Percentiles rank a stretch among this genome's conserved stretches.
phyloP scores from a whole-genome alignment of 75 land plant species.

The Cunninghamia lanceolata region DNA sequence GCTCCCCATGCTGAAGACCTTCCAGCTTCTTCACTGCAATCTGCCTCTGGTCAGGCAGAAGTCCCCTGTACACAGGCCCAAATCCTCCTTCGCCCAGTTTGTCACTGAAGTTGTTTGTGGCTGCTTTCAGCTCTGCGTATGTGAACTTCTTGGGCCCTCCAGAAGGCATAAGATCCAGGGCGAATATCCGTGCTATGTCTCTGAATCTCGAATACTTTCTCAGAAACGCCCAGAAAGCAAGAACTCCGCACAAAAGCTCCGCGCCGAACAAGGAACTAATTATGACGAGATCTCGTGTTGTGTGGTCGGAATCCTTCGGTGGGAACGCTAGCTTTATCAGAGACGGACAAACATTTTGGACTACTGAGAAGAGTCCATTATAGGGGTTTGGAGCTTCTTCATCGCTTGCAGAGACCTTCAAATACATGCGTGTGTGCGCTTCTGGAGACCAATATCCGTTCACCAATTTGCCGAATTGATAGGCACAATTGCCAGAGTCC shows the following conservation, averaged over 20 bases:
- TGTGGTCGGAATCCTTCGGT: constrained; percentile 22
- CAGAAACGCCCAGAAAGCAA: constrained; percentile 34
- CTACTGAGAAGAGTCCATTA: constrained; percentile 29
- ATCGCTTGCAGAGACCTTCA: constrained; percentile 8
- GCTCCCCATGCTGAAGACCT: constrained; percentile 25
- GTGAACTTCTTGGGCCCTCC: constrained; percentile 53
- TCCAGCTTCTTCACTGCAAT: constrained; percentile 53
- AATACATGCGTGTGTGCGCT: constrained; percentile 15
- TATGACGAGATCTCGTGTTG: constrained; percentile 27
- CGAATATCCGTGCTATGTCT: constrained; percentile 35
- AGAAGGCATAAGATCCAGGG: constrained; percentile 26
- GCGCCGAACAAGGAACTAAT: constrained; percentile 23
- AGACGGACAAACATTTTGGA: constrained; percentile 24
- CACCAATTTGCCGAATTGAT: neutral
- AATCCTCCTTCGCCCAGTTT: constrained; percentile 52
- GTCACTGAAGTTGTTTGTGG: constrained; percentile 42
- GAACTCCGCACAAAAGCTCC: constrained; percentile 28
- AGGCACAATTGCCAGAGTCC: constrained; percentile 10
- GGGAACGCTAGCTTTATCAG: constrained; percentile 23
- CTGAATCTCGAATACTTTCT: constrained; percentile 28
- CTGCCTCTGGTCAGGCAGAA: constrained; percentile 36
- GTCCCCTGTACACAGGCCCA: constrained; percentile 46
- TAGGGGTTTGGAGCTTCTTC: constrained; percentile 13
- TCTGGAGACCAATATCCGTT: constrained; percentile 58
- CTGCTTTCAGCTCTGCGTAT: constrained; percentile 41